Percentiles rank a stretch among this genome's conserved stretches.
phyloP scores from a whole-genome alignment of 1,284 basidiomycete species.

The Serendipita sp. region DNA sequence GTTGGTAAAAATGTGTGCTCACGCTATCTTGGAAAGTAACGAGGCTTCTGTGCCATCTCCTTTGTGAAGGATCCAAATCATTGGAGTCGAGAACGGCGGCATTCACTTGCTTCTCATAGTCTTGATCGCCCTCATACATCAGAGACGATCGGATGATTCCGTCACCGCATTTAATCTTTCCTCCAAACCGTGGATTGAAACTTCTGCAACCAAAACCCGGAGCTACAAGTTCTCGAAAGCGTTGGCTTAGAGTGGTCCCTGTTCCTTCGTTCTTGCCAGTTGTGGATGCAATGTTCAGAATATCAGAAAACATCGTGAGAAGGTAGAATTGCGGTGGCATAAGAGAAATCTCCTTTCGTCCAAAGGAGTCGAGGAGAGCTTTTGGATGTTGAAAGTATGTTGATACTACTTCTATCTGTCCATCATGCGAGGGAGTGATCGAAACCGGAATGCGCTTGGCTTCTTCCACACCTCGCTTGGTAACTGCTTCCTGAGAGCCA shows the following conservation, averaged over 20 bases:
- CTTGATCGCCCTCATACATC: constrained; percentile 55
- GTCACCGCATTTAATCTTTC: constrained; percentile 24
- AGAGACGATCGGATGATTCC: constrained; percentile 32
- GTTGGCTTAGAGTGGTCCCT: constrained; percentile 5
- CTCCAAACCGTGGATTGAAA: constrained; percentile 32
- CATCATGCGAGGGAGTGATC: constrained; percentile 52
- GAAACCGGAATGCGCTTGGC: constrained; percentile 15
- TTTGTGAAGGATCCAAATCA: not conserved
- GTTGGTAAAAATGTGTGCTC: not conserved
- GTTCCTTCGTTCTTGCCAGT: constrained; percentile 26
- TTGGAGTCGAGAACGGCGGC: not conserved
- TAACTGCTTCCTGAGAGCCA: constrained; percentile 34
- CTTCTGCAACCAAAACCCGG: constrained; percentile 45
- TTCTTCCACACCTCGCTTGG: not conserved
- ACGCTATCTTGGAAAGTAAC: not conserved
- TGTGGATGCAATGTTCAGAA: constrained; percentile 30
- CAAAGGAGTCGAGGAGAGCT: constrained; percentile 36
- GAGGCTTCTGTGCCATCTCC: not conserved
- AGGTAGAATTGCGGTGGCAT: constrained; percentile 65
- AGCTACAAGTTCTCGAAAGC: constrained; percentile 32
- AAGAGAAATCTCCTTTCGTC: constrained; percentile 34
- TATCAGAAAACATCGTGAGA: constrained; percentile 37
- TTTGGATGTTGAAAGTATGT: constrained; percentile 45
- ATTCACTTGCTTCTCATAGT: constrained; percentile 34
- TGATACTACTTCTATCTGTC: constrained; percentile 46